Base-by-base conservation (phyloP, 306 rosid genomes). In the Adenanthera pavonina region DNA sequence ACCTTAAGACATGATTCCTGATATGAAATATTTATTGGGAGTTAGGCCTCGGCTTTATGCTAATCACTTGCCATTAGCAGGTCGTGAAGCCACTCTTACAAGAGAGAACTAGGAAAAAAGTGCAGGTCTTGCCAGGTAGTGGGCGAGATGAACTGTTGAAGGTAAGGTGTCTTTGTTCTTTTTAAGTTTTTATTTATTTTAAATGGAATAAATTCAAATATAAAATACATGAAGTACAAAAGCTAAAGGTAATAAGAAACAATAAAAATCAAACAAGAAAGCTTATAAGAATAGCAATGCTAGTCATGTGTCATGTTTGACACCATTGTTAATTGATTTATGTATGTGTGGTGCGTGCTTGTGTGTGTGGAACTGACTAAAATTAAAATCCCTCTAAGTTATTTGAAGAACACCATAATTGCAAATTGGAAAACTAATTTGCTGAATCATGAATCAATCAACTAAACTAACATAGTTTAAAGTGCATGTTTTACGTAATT, bases 51-150 rank as follows among this genome's bases (percentile, higher is more conserved):
- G 10, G 47, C 56, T 57, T 65, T 69, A 30, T 69, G 54, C 80
- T 77, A 69, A 70, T 59, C 72, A 44, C 25, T 57, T 47, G 25
- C 67, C 73, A 35, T 87, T 67, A 8, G 40, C 90, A 94, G 99
- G 99, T 92, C 75, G 98, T 95, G 85, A 93, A 91, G 87, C 99
- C 99, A 69, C 99, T 95, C 72, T 88, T 95, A 81, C 99, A 95
- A 84, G 99, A 95, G 84, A 92, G 98, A 82, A 95, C 99, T 5
- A 90, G 93, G 79, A 93, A 77, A 87, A 95, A 95, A 72, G 85
- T 93, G 78, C 97, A 95, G 76, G 97, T 95, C 74, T 82, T 95
- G 82, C 85, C 86, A 33, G 99, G 98, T 62, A 85, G 87, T 75
- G 99, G 99, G 40, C 87, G 88, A 84, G 98, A 95, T 82, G 99